Evolutionary conservation across 192 early-diverging fungal genomes (phyloP).

Genomic region (Podila horticola): DNA sequence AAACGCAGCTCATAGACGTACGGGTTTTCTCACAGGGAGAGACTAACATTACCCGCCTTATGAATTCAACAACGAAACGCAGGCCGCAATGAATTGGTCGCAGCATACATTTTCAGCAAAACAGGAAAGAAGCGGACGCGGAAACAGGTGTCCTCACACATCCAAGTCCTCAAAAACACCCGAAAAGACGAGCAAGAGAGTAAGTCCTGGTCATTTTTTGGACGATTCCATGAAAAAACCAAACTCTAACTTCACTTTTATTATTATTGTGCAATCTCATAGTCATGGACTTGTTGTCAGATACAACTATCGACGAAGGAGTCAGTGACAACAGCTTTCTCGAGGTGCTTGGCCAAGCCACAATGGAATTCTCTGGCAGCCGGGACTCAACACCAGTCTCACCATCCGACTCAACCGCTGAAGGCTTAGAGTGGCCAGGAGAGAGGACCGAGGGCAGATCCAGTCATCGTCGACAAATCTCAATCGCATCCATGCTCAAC

Average conservation of each 20-base stretch:
- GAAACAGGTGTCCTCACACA: conserved; percentile 84
- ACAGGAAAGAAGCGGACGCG: conserved; percentile 72
- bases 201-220: conserved; percentile 22
- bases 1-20: background rate
- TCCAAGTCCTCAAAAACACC: conserved; percentile 81
- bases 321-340: conserved; percentile 24
- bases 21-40: background rate
- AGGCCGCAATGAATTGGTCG: conserved; percentile 80
- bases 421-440: background rate
- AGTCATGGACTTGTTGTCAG: conserved; percentile 48
- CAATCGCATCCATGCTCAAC: conserved; percentile 43
- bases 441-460: conserved; percentile 14
- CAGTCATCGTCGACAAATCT: conserved; percentile 32
- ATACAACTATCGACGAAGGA: conserved; percentile 31
- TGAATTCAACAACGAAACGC: background rate
- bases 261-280: background rate
- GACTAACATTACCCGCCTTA: background rate
- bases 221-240: no score
- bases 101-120: conserved; percentile 76
- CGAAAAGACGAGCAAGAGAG: conserved; percentile 63
- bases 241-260: background rate
- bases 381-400: conserved; percentile 30
- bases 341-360: conserved; percentile 24
- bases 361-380: conserved; percentile 18
- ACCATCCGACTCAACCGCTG: conserved; percentile 5